Base-by-base conservation (phyloP, 1,139 yeast species). In the Hyphopichia buzzinii region DNA sequence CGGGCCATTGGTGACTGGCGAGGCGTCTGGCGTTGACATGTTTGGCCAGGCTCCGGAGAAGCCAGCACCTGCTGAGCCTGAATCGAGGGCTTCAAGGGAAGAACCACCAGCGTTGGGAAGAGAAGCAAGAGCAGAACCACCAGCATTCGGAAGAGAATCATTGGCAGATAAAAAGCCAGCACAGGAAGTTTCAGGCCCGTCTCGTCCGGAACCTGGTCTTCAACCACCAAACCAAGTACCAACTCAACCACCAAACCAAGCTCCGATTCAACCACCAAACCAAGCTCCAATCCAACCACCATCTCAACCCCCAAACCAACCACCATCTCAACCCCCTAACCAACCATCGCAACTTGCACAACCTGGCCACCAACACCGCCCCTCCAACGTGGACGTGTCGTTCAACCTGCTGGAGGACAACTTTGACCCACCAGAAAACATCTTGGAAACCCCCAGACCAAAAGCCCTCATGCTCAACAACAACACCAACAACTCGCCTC, bases 21-120 rank as follows among this genome's bases (percentile, higher is more conserved):
- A 17, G 10, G 17, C 19, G 30, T 17, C 8, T 7, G 25, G 24
- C 8, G 44, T 44, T 22, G 66, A 72, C 21, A 74, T 79, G 77
- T 73, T 73, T 40, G 59, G 49, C 13, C 50, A 44, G 36, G 54
- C 52, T 10, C 54, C 56, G 4, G 41, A 42, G 67, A 75, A 74
- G 23, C 29, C 38, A 12, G 39, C 39, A 8, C 30, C 45, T 17
- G 39, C 28, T 7, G 24, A 39, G 12, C 34, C 33, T 4, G 32
- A 30, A 17, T 23, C 34, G 25, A 22, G 26, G 12, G 36, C 46
- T 26, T 35, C 46, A 16, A 49, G 36, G 13, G 39, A 37, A 24
- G 40, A 39, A 26, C 36, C 29, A 33, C n/a, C n/a, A n/a, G n/a
- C n/a, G n/a, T n/a, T n/a, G n/a, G n/a, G n/a, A n/a, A n/a, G n/a